These are phyloP conservation scores for Truncatella angustata DNA, from an alignment of 2,329 filamentous ascomycete species.

Conservation along the genomic window DNA sequence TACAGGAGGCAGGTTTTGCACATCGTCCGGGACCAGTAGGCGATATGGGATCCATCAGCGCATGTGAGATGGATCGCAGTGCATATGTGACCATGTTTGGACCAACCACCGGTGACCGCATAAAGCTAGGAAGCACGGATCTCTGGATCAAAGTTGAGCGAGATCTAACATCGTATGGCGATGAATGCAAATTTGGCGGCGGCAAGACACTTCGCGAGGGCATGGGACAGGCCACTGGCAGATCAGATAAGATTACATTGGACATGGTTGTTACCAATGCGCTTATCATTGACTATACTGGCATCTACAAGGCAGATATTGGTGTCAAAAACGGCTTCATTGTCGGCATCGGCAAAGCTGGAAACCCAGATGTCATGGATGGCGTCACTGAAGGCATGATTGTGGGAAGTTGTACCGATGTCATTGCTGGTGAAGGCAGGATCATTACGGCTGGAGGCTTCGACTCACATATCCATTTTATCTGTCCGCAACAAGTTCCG, in stretches of 20 bases:
- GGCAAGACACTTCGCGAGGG: constrained; percentile 92
- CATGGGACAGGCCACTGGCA: constrained; percentile 88
- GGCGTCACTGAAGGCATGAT: constrained; percentile 77
- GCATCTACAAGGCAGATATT: constrained; percentile 96
- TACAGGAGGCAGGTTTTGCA: constrained; percentile 74
- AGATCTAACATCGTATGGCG: constrained; percentile 80
- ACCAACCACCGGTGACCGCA: constrained; percentile 82
- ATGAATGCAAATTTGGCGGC: constrained; percentile 93
- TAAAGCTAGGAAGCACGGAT: constrained; percentile 79
- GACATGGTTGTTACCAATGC: constrained; percentile 90
- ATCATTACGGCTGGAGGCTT: constrained; percentile 90
- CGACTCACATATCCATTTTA: constrained; percentile 90
- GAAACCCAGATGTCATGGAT: constrained; percentile 96
- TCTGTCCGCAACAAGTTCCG: constrained; percentile 87
- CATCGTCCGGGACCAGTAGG: constrained; percentile 67
- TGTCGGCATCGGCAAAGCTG: constrained; percentile 87
- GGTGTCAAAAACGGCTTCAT: constrained; percentile 87
- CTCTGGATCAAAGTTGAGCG: constrained; percentile 89
- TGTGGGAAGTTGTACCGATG: constrained; percentile 85
- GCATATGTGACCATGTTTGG: constrained; percentile 90
- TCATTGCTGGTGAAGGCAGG: constrained; percentile 85
- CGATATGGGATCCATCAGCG: constrained; percentile 52
- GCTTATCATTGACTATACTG: constrained; percentile 83
- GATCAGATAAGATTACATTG: constrained; percentile 67
- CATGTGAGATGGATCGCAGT: constrained; percentile 70